phyloP scores from a whole-genome alignment of 2,329 filamentous ascomycete genomes.

The Penicillium sp. region DNA sequence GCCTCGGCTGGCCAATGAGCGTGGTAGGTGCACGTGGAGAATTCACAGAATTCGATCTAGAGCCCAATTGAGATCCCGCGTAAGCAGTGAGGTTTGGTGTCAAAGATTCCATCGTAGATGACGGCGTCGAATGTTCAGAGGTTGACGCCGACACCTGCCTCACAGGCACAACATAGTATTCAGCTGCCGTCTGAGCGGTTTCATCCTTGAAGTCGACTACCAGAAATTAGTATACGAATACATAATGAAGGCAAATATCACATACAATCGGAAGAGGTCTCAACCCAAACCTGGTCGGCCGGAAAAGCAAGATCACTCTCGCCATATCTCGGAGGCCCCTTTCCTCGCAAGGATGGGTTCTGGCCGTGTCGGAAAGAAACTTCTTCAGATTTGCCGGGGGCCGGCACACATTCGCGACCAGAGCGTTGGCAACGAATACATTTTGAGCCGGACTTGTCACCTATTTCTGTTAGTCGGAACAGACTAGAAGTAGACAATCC shows the following conservation, averaged over 20 bases:
- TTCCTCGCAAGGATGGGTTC: slow-evolving; percentile 35
- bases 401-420: slow-evolving; percentile 35
- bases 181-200: slow-evolving; percentile 35
- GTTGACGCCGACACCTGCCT: slow-evolving; percentile 16
- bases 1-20: slow-evolving; percentile 23
- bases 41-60: slow-evolving; percentile 18
- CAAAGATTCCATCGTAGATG: slow-evolving; percentile 24
- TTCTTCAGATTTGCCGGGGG: slow-evolving; percentile 35
- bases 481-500: not conserved
- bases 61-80: slow-evolving; percentile 11
- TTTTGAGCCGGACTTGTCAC: slow-evolving; percentile 36
- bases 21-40: slow-evolving; percentile 19
- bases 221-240: slow-evolving; percentile 1
- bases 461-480: slow-evolving; percentile 11
- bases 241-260: not conserved
- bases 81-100: slow-evolving; percentile 10
- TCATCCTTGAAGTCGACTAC: slow-evolving; percentile 38
- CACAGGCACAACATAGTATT: slow-evolving; percentile 32
- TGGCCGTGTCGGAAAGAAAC: slow-evolving; percentile 40
- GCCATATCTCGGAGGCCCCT: slow-evolving; percentile 36
- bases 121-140: slow-evolving; percentile 28
- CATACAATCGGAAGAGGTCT: slow-evolving; percentile 30
- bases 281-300: slow-evolving; percentile 34
- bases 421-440: slow-evolving; percentile 39
- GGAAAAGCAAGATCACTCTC: slow-evolving; percentile 37